Evolutionary conservation across 2,329 filamentous ascomycete genomes (phyloP).

Genomic region (Nannizziopsis arthrosporioides): DNA sequence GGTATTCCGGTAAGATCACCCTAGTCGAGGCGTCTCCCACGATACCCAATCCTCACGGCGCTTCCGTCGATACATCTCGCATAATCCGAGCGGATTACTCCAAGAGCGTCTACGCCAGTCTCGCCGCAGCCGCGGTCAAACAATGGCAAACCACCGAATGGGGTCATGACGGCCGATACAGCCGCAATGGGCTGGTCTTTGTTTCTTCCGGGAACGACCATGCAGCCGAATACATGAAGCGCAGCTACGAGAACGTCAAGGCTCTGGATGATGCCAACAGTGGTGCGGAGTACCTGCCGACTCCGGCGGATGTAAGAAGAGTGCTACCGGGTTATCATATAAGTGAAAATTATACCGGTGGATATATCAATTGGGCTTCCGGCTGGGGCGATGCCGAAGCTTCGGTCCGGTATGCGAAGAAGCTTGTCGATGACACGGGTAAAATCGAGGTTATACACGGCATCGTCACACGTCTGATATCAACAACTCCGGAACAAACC

Average conservation of each 20-base stretch:
- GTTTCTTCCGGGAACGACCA: slow-evolving; percentile 26
- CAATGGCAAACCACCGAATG: slow-evolving; percentile 46
- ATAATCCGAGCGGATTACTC: slow-evolving; percentile 69
- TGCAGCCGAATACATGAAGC: slow-evolving; percentile 27
- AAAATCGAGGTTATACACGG: slow-evolving; percentile 29
- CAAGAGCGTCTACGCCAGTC: slow-evolving; percentile 59
- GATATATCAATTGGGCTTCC: slow-evolving; percentile 38
- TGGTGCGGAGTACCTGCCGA: slow-evolving; percentile 24
- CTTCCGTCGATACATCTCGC: slow-evolving; percentile 49
- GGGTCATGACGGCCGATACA: slow-evolving; percentile 35
- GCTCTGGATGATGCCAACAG: slow-evolving; percentile 23
- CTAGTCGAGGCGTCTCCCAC: slow-evolving; percentile 44
- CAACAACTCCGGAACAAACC: slow-evolving; percentile 10
- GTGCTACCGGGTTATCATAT: slow-evolving; percentile 28
- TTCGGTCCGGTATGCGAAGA: slow-evolving; percentile 30
- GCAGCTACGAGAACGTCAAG: slow-evolving; percentile 34
- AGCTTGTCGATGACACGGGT: slow-evolving; percentile 26
- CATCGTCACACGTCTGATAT: slow-evolving; percentile 28
- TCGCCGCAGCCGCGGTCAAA: slow-evolving; percentile 61
- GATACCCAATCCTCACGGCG: slow-evolving; percentile 48
- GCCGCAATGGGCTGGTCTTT: slow-evolving; percentile 34
- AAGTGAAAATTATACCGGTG: slow-evolving; percentile 27
- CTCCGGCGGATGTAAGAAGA: slow-evolving; percentile 25
- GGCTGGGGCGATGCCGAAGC: slow-evolving; percentile 37
- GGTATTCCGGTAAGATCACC: slow-evolving; percentile 42